These are phyloP conservation scores for Phlebiopsis flavidoalba DNA, from an alignment of 768 basidiomycete genomes.

Conservation along the genomic window DNA sequence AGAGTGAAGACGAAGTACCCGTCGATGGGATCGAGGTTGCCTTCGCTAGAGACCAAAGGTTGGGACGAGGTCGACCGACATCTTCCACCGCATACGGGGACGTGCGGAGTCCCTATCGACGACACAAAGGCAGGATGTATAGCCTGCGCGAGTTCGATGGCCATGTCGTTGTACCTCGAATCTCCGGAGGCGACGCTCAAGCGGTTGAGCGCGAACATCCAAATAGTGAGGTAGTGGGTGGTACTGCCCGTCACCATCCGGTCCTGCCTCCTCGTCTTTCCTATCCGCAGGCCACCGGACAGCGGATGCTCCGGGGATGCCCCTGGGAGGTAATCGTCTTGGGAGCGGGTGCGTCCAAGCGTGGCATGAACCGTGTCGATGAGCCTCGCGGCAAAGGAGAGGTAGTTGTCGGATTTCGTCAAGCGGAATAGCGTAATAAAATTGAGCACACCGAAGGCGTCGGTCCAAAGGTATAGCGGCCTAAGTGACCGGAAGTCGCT, in stretches of 20 bases:
- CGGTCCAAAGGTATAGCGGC: conserved; percentile 28
- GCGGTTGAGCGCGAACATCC: conserved; percentile 31
- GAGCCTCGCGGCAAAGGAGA: conserved; percentile 19
- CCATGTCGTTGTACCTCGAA: conserved; percentile 21
- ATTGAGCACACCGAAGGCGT: conserved; percentile 27
- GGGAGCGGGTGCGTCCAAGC: conserved; percentile 22
- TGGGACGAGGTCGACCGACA: conserved; percentile 21
- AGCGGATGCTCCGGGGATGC: conserved; percentile 25
- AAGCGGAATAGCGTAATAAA: conserved; percentile 20
- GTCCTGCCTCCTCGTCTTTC: conserved; percentile 19
- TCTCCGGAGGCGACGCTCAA: conserved; percentile 20
- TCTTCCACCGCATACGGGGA: conserved; percentile 27
- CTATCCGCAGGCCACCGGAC: conserved; percentile 25
- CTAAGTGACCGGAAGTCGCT: conserved; percentile 9
- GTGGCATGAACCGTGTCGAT: conserved; percentile 22
- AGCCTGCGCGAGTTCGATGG: conserved; percentile 22
- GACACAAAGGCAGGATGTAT: conserved; percentile 25
- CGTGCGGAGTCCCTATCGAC: conserved; percentile 12
- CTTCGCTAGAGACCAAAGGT: conserved; percentile 23
- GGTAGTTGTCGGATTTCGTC: conserved; percentile 16
- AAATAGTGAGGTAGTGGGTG: conserved; percentile 26
- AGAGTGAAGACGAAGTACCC: conserved; percentile 24
- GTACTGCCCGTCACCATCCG: conserved; percentile 28
- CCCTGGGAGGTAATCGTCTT: conserved; percentile 16
- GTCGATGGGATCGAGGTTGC: conserved; percentile 26